Evolutionary conservation across 139 green algal species (phyloP).

Genomic region (Zygnema circumcarinatum): DNA sequence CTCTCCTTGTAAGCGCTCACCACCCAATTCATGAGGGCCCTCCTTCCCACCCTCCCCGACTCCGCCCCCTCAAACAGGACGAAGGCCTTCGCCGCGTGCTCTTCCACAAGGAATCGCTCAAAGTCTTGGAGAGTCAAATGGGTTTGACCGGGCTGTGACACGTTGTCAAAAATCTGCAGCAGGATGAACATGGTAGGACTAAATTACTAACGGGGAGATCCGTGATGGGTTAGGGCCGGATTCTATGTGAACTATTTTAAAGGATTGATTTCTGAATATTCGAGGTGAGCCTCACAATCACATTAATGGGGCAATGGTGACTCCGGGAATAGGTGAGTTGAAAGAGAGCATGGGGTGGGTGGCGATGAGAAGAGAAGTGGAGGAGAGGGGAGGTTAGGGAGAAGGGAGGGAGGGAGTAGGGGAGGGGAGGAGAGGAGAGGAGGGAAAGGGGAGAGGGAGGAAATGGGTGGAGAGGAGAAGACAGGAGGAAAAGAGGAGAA

Average conservation of each 20-base stretch:
- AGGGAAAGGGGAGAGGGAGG: not conserved
- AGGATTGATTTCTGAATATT: too few species aligned
- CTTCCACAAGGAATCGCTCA: constrained; percentile 21
- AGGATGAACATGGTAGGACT: too few species aligned
- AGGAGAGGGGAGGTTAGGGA: not conserved
- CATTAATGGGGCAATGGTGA: too few species aligned
- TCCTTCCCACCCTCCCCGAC: constrained; percentile 14
- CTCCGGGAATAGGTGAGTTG: too few species aligned
- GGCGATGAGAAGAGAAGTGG: not conserved
- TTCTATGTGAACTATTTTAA: too few species aligned
- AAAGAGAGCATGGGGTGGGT: not conserved
- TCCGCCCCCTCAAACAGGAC: constrained; percentile 40
- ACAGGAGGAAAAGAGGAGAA: not conserved
- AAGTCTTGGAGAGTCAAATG: constrained; percentile 42
- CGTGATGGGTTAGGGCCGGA: too few species aligned
- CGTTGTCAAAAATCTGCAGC: not conserved
- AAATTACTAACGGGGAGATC: too few species aligned
- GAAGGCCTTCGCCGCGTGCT: constrained; percentile 17
- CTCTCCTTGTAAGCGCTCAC: constrained; percentile 51
- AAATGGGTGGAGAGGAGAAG: not conserved
- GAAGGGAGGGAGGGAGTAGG: not conserved
- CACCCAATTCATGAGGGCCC: constrained; percentile 43
- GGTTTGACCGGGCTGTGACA: not conserved
- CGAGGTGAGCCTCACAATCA: too few species aligned
- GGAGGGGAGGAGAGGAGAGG: not conserved